These are phyloP conservation scores for Paxillus involutus DNA, from an alignment of 768 basidiomycete genomes.

Conservation along the genomic window DNA sequence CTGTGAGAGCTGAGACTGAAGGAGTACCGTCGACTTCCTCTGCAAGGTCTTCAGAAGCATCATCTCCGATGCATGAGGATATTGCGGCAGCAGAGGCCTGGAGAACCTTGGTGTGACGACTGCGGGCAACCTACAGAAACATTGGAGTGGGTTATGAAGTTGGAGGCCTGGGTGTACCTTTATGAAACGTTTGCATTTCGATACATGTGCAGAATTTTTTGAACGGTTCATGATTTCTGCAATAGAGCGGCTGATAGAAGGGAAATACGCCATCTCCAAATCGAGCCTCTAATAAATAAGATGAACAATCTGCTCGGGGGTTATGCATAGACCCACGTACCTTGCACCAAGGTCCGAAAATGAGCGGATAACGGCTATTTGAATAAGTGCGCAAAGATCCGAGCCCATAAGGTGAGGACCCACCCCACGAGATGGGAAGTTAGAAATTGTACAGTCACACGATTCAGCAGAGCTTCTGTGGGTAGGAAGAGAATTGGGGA, in stretches of 20 bases:
- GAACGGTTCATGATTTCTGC: constrained; percentile 54
- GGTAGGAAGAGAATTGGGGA: constrained; percentile 55
- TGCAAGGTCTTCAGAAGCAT: constrained; percentile 7
- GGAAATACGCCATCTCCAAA: constrained; percentile 48
- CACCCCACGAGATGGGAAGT: constrained; percentile 61
- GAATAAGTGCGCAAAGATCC: constrained; percentile 11
- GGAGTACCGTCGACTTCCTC: constrained; percentile 9
- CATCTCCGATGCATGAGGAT: constrained; percentile 17
- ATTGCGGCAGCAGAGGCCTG: constrained; percentile 27
- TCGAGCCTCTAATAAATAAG: constrained; percentile 52
- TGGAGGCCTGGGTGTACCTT: constrained; percentile 40
- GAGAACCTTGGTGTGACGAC: constrained; percentile 26
- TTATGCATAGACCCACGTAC: constrained; percentile 36
- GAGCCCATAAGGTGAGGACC: constrained; percentile 13
- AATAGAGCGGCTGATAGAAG: constrained; percentile 50
- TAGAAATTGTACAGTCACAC: constrained; percentile 53
- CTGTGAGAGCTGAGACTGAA: constrained; percentile 20
- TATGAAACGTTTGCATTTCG: constrained; percentile 42
- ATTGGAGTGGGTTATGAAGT: constrained; percentile 12
- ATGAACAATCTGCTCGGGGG: background rate
- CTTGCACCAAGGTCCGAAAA: constrained; percentile 70
- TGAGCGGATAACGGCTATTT: constrained; percentile 69
- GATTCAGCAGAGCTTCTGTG: constrained; percentile 49
- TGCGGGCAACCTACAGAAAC: constrained; percentile 20
- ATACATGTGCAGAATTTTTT: constrained; percentile 43